phyloP scores from a whole-genome alignment of 2,329 filamentous ascomycete genomes.

The Didymella pomorum region DNA sequence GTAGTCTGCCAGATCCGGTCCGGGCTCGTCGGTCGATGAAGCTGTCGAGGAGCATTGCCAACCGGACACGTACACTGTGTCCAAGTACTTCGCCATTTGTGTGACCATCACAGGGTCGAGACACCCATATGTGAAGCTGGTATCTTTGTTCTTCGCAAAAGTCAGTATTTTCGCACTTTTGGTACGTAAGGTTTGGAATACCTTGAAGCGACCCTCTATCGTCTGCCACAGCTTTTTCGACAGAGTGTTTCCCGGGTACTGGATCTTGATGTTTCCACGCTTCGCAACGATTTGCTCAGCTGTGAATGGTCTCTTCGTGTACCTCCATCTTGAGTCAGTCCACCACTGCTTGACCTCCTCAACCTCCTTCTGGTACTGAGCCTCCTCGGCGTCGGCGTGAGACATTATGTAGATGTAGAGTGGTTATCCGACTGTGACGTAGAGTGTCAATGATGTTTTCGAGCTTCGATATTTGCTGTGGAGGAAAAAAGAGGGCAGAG shows the following conservation, averaged over 20 bases:
- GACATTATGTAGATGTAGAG: constrained; percentile 31
- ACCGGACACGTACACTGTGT: constrained; percentile 97
- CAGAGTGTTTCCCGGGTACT: constrained; percentile 88
- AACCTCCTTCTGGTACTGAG: constrained; percentile 82
- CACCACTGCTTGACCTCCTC: constrained; percentile 93
- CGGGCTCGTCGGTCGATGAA: constrained; percentile 92
- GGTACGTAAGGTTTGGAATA: constrained; percentile 49
- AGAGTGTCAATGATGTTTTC: neutral
- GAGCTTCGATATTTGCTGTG: neutral
- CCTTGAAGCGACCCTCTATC: constrained; percentile 85
- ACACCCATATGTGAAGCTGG: constrained; percentile 95
- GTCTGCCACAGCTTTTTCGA: constrained; percentile 95
- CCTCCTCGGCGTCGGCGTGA: constrained; percentile 69
- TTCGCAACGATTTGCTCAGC: constrained; percentile 97
- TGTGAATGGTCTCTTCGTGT: constrained; percentile 91
- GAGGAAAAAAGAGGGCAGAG: neutral
- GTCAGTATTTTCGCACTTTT: neutral
- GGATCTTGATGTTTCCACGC: constrained; percentile 86
- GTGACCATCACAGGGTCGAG: constrained; percentile 98
- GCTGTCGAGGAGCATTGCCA: constrained; percentile 99
- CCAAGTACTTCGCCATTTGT: constrained; percentile 98
- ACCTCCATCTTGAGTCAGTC: constrained; percentile 88
- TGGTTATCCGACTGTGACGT: constrained; percentile 15
- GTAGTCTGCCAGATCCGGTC: constrained; percentile 97
- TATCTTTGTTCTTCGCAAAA: constrained; percentile 74